These are phyloP conservation scores for Thamnidium elegans DNA, from an alignment of 192 early-diverging fungal species.

Conservation along the genomic window DNA sequence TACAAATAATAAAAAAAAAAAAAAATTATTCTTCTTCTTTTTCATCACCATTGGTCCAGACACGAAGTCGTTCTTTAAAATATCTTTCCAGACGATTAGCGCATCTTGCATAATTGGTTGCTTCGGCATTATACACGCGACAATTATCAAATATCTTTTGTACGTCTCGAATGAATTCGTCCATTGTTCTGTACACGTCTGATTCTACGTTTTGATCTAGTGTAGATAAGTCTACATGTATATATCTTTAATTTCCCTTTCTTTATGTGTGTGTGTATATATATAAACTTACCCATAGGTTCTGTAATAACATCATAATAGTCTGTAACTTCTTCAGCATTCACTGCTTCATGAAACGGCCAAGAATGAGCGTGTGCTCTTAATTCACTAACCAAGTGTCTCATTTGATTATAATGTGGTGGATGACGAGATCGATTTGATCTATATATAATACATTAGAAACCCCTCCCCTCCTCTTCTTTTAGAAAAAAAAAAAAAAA, in stretches of 20 bases:
- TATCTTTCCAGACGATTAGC: constrained; percentile 74
- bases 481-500: neutral
- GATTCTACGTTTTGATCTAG: constrained; percentile 80
- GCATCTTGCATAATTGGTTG: constrained; percentile 78
- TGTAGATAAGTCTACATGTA: constrained; percentile 67
- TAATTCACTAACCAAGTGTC: constrained; percentile 74
- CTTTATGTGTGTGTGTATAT: neutral
- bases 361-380: constrained; percentile 76
- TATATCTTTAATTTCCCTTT: neutral
- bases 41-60: constrained; percentile 12
- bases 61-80: constrained; percentile 71
- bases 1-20: no score
- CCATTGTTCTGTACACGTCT: constrained; percentile 78
- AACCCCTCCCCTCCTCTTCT: neutral
- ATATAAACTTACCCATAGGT: constrained; percentile 79
- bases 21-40: neutral
- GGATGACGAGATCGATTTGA: constrained; percentile 45
- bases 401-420: constrained; percentile 65
- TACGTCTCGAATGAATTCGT: constrained; percentile 80
- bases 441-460: constrained; percentile 16
- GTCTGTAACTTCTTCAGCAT: constrained; percentile 82
- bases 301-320: constrained; percentile 96
- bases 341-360: constrained; percentile 94
- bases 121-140: constrained; percentile 85
- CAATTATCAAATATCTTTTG: constrained; percentile 94